These are phyloP conservation scores for Pleurotus ostreatus DNA, from an alignment of 768 basidiomycete species.

Conservation along the genomic window DNA sequence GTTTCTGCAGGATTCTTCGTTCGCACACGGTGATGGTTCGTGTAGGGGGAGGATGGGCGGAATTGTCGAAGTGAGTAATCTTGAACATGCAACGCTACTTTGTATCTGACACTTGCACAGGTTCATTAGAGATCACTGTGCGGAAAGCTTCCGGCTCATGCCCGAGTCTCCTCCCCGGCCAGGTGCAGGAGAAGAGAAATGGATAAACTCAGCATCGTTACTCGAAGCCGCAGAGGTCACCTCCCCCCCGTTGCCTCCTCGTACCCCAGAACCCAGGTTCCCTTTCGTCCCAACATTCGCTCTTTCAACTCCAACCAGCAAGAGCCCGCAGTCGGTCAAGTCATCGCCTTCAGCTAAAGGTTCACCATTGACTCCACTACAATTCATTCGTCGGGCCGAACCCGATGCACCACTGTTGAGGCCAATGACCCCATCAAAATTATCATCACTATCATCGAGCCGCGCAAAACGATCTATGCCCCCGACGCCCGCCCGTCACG, in stretches of 20 bases:
- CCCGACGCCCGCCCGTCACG: conserved; percentile 6
- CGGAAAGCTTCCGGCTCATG: conserved; percentile 73
- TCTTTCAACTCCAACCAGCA: conserved; percentile 52
- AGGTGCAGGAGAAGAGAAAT: conserved; percentile 62
- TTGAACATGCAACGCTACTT: not conserved
- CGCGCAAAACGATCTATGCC: conserved; percentile 8
- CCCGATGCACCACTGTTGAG: conserved; percentile 46
- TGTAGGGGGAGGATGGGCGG: conserved; percentile 92
- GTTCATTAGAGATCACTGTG: conserved; percentile 84
- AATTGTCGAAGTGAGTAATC: conserved; percentile 75
- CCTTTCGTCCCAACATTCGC: conserved; percentile 64
- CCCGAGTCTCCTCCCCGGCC: conserved; percentile 58
- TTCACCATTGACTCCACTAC: conserved; percentile 75
- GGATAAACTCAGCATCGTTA: conserved; percentile 79
- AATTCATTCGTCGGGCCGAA: conserved; percentile 82
- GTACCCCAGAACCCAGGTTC: conserved; percentile 64
- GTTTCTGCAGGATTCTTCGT: conserved; percentile 87
- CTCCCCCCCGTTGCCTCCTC: conserved; percentile 38
- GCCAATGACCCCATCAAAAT: conserved; percentile 39
- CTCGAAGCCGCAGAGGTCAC: conserved; percentile 47
- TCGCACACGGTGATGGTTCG: conserved; percentile 96
- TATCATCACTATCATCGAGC: not conserved
- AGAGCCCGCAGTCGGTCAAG: conserved; percentile 46
- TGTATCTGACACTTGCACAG: conserved; percentile 32
- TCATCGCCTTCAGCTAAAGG: conserved; percentile 55